Base-by-base conservation (phyloP, 2,329 filamentous ascomycete species). In the Metarhizium anisopliae region DNA sequence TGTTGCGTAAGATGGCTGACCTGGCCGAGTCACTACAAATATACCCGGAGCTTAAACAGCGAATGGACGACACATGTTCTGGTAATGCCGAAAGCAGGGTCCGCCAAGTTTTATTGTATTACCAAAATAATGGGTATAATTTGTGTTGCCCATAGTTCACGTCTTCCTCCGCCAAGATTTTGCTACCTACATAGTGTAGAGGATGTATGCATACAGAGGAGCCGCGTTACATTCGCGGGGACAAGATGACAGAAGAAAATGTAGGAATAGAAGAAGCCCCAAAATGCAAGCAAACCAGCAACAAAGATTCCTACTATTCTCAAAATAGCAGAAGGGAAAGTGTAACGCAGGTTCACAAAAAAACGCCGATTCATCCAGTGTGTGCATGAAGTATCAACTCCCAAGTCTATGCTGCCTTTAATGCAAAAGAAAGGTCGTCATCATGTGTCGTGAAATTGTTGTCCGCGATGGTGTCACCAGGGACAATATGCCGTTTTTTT, bases 331-430 rank as follows among this genome's bases (percentile, higher is more conserved):
- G 42, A 40, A 18, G 20, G 14, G 29, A 51, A 51, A 18, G 30
- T 35, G 49, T 32, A n/a, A 55, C 20, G 4, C 7, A 47, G 47
- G 20, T 25, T 30, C 14, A 51, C 38, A 56, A 14, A 42, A 25
- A 55, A 71, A 72, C 67, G 67, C 67, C 68, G 54, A 58, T 56
- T 67, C 62, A 62, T 60, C 63, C 66, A 60, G 60, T 63, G n/a
- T 62, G 59, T 62, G 60, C 58, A 66, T 57, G 54, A 61, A 62
- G 58, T 58, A 66, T 62, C 59, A 64, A 60, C 62, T 62, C 63
- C 61, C 60, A 62, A 61, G 62, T 72, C 69, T 73, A 73, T 72
- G 67, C 66, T 62, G 64, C 66, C 64, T 62, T 65, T 54, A 62
- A 67, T 68, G 65, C 63, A 59, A 64, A 63, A 65, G 59, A 63